A percentile compares a stretch with the other conserved stretches of the same genome.
phyloP scores from a whole-genome alignment of 1,139 yeast species.

The Zygosaccharomyces pseudobailii region DNA sequence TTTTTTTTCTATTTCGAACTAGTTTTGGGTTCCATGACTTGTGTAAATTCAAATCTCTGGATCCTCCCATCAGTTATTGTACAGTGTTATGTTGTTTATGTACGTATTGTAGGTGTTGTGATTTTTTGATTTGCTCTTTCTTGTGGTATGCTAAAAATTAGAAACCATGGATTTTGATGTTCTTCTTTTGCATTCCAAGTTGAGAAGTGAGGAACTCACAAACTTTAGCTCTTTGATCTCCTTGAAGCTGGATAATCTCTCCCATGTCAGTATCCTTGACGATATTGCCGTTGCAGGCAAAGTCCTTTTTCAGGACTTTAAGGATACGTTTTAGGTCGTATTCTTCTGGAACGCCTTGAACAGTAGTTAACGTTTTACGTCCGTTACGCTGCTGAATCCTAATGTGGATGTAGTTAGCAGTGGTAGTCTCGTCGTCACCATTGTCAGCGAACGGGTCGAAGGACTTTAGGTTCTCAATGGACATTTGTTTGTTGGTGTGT shows the following conservation, averaged over 20 bases:
- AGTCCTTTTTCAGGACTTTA: slow-evolving; percentile 92
- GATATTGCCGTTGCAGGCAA: slow-evolving; percentile 98
- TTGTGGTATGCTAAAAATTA: slow-evolving; percentile 31
- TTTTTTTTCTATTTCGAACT: slow-evolving; percentile 71
- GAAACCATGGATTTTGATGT: slow-evolving; percentile 97
- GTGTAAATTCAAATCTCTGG: slow-evolving; percentile 81
- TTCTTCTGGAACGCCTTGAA: slow-evolving; percentile 94
- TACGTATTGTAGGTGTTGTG: neutral
- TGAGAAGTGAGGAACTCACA: slow-evolving; percentile 87
- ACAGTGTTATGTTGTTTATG: slow-evolving; percentile 1
- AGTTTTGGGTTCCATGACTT: slow-evolving; percentile 96
- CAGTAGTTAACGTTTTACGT: slow-evolving; percentile 97
- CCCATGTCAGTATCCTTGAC: slow-evolving; percentile 96
- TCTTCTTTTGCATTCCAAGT: slow-evolving; percentile 88
- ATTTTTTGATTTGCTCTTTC: neutral
- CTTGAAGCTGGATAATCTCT: slow-evolving; percentile 95
- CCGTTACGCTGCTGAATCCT: slow-evolving; percentile 99
- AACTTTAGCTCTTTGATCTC: slow-evolving; percentile 97
- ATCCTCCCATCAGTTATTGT: slow-evolving; percentile 39
- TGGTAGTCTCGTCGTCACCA: slow-evolving; percentile 98
- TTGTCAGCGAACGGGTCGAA: slow-evolving; percentile 99
- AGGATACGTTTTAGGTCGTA: slow-evolving; percentile 92
- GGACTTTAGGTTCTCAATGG: slow-evolving; percentile 95
- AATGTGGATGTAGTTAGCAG: slow-evolving; percentile 93
- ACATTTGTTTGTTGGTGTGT: slow-evolving; percentile 32